Evolutionary conservation across 805 yeast genomes (phyloP).

Genomic region (Wickerhamomyces silvicola): DNA sequence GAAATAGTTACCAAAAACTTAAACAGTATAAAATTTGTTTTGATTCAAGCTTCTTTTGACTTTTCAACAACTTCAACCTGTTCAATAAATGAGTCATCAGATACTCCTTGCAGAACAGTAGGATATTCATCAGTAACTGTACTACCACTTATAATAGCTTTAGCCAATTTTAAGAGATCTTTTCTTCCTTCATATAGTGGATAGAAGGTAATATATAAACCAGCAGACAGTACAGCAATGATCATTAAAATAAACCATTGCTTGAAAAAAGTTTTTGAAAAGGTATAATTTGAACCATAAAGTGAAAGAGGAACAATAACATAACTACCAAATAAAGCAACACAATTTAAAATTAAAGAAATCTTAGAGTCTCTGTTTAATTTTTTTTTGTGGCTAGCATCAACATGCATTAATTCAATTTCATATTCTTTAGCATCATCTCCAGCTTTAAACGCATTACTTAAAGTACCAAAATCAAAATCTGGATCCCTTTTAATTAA

Average conservation of each 20-base stretch:
- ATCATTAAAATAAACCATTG: constrained; percentile 32
- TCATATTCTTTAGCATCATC: constrained; percentile 32
- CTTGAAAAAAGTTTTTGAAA: constrained; percentile 30
- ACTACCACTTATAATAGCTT: not conserved
- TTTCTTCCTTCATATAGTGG: constrained; percentile 31
- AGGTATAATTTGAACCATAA: constrained; percentile 29
- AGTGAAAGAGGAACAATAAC: constrained; percentile 27
- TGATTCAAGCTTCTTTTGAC: too few species aligned
- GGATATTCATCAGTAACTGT: too few species aligned
- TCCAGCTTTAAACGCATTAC: constrained; percentile 22
- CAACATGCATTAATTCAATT: constrained; percentile 20
- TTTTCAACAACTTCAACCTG: too few species aligned
- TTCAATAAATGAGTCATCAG: too few species aligned
- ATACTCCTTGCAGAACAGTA: too few species aligned
- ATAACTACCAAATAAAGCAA: constrained; percentile 25
- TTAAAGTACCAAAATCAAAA: constrained; percentile 20
- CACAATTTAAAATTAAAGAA: constrained; percentile 33
- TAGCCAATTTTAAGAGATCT: constrained; percentile 7
- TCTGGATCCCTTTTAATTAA: constrained; percentile 15
- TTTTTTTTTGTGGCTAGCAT: constrained; percentile 15
- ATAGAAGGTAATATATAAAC: constrained; percentile 28
- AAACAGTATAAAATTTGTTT: too few species aligned
- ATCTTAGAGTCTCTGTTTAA: constrained; percentile 32
- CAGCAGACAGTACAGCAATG: constrained; percentile 31
- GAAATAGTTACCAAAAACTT: too few species aligned